Evolutionary conservation across 148 eudicot species (phyloP), one percentile per base, ranked within the genome.

Genomic region (Vaccinium corymbosum): DNA sequence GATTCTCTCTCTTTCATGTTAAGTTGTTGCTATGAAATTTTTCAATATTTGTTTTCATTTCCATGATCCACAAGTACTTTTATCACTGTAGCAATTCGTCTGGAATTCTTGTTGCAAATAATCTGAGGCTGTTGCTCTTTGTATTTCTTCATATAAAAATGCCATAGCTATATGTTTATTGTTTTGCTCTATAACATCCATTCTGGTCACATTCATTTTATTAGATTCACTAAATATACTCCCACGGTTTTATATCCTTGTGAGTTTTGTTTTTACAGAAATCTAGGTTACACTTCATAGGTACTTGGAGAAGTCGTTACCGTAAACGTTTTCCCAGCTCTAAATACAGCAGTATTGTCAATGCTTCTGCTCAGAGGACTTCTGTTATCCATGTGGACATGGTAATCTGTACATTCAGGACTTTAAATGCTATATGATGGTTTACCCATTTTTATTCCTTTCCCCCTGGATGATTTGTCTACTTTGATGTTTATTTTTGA

Each of bases 251-350:
- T 55, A 57, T 49, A 7, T 57, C 70, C 46, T 46, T 15, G 73
- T 56, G 35, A 79, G 35, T 46, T 22, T 29, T 38, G 17, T 86
- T 85, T 82, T 52, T 87, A n/a, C 93, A 97, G 99, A 90, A 84
- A 87, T 97, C 99, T 55, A 93, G 99, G 91, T 85, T 97, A 86
- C 99, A 97, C 85, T 97, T 97, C 81, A 93, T 97, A 83, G 99
- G 98, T 78, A 94, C 96, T 20, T 97, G 99, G 99, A 94, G 99
- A 88, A 93, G 89, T 86, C 94, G 99, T 70, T 97, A 97, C 79
- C 94, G 99, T 53, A 93, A 93, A 88, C 94, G 95, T 51, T 97
- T 92, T 85, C 79, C 89, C 42, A 79, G 64, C 87, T 86, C 80
- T 70, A 91, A 79, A 83, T 74, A 78, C 82, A 83, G 70, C 81